Percentiles rank a stretch among this genome's conserved stretches.
phyloP scores from a whole-genome alignment of 495 filamentous ascomycete genomes.

The Trichoderma parareesei region DNA sequence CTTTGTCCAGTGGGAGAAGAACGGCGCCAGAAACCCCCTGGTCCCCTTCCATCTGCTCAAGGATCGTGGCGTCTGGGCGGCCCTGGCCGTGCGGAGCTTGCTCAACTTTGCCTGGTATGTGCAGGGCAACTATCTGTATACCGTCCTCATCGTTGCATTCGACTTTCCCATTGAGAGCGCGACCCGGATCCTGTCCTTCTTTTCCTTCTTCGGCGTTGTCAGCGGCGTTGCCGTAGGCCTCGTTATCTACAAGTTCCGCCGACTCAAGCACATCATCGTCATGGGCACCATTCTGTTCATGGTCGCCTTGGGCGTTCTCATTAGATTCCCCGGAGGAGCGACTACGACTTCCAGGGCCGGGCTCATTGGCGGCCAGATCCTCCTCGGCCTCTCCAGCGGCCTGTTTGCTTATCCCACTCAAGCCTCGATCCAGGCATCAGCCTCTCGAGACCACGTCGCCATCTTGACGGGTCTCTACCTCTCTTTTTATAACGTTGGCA shows the following conservation, averaged over 20 bases:
- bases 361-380: constrained; percentile 9
- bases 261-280: constrained; percentile 12
- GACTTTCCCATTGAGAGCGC: constrained; percentile 10
- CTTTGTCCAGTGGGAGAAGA: constrained; percentile 54
- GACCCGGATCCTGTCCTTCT: constrained; percentile 11
- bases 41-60: constrained; percentile 51
- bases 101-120: constrained; percentile 12
- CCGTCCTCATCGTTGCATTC: constrained; percentile 11
- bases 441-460: constrained; percentile 11
- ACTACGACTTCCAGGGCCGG: not conserved
- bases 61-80: constrained; percentile 52
- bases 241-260: constrained; percentile 8
- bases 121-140: constrained; percentile 13
- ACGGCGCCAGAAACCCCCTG: constrained; percentile 47
- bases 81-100: constrained; percentile 7
- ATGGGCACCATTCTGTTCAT: constrained; percentile 6
- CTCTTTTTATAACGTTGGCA: constrained; percentile 13
- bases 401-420: constrained; percentile 12
- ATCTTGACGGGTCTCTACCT: constrained; percentile 13
- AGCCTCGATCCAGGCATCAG: constrained; percentile 11
- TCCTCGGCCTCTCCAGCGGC: constrained; percentile 10
- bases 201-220: constrained; percentile 12
- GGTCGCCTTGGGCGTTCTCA: constrained; percentile 5
- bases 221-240: constrained; percentile 10
- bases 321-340: constrained; percentile 7